Evolutionary conservation across 345 rosid species (phyloP).

Genomic region (Bruguiera sexangula): DNA sequence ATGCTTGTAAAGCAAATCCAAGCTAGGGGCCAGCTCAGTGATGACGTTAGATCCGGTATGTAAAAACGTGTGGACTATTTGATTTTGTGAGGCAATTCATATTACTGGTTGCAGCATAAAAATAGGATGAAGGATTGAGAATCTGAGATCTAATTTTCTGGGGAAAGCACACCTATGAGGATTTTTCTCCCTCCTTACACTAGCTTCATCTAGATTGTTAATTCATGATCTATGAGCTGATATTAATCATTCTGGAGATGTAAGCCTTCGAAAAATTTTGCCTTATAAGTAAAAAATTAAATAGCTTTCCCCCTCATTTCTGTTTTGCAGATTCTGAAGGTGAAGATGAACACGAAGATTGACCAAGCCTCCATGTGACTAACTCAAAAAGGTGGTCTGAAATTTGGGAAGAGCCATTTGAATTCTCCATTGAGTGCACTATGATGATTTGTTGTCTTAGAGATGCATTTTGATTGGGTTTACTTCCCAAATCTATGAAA

Average conservation of each 20-base stretch:
- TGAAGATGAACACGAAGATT: conserved; percentile 50
- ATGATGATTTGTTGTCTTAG: neutral
- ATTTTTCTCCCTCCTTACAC: neutral
- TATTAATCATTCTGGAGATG: neutral
- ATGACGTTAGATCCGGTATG: conserved; percentile 38
- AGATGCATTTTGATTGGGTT: neutral
- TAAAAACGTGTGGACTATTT: neutral
- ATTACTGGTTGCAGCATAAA: neutral
- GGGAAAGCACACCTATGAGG: neutral
- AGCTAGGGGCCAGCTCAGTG: conserved; percentile 33
- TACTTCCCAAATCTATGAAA: neutral
- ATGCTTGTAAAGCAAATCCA: conserved; percentile 40
- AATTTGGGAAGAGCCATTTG: neutral
- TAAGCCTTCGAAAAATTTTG: neutral
- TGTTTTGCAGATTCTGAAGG: conserved; percentile 41
- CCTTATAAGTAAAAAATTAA: neutral
- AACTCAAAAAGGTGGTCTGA: conserved; percentile 5
- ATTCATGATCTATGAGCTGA: neutral
- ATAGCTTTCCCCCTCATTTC: neutral
- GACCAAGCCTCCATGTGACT: conserved; percentile 7
- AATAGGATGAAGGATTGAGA: neutral
- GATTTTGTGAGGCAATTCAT: neutral
- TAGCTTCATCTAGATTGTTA: neutral
- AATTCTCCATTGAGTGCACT: neutral
- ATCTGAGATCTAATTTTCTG: too few relatives aligned